Conservation (phyloP, 768 basidiomycete genomes). For the Rhodosporidiobolus odoratus region DNA sequence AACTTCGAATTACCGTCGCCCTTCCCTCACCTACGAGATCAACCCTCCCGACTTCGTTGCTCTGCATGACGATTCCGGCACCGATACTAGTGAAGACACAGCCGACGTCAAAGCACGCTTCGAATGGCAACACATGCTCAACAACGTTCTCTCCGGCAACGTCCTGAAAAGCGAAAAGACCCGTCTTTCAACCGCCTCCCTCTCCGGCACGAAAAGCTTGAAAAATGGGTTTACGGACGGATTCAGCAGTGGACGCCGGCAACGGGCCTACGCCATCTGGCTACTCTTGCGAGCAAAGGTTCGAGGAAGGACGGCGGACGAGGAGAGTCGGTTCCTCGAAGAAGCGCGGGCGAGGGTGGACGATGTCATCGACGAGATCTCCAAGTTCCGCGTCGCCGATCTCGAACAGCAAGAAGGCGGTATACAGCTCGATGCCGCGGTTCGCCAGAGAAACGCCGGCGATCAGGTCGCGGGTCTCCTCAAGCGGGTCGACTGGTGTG, state of each 20-base stretch:
- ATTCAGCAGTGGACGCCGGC: slow-evolving; percentile 38
- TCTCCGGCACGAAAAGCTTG: slow-evolving; percentile 64
- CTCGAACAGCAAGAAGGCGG: slow-evolving; percentile 20
- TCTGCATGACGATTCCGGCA: neutral
- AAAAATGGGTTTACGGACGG: slow-evolving; percentile 41
- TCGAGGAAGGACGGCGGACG: slow-evolving; percentile 68
- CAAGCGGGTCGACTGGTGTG: slow-evolving; percentile 38
- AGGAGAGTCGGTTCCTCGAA: slow-evolving; percentile 74
- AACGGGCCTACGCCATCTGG: slow-evolving; percentile 67
- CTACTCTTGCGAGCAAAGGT: slow-evolving; percentile 82
- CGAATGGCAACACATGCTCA: slow-evolving; percentile 94
- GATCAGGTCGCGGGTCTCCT: slow-evolving; percentile 40
- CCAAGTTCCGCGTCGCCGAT: slow-evolving; percentile 61
- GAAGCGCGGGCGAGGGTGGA: slow-evolving; percentile 80
- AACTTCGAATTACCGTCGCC: slow-evolving; percentile 22
- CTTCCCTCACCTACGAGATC: slow-evolving; percentile 32
- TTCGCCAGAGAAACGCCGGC: slow-evolving; percentile 32
- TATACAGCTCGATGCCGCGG: neutral
- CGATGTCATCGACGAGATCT: slow-evolving; percentile 73
- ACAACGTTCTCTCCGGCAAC: slow-evolving; percentile 87
- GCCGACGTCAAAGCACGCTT: slow-evolving; percentile 56
- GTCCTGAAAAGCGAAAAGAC: slow-evolving; percentile 93
- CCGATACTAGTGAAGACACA: slow-evolving; percentile 18
- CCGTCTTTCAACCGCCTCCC: slow-evolving; percentile 67
- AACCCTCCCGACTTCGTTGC: slow-evolving; percentile 17